phyloP scores from a whole-genome alignment of 116 monocot species.

The Dioscorea cayenensis region DNA sequence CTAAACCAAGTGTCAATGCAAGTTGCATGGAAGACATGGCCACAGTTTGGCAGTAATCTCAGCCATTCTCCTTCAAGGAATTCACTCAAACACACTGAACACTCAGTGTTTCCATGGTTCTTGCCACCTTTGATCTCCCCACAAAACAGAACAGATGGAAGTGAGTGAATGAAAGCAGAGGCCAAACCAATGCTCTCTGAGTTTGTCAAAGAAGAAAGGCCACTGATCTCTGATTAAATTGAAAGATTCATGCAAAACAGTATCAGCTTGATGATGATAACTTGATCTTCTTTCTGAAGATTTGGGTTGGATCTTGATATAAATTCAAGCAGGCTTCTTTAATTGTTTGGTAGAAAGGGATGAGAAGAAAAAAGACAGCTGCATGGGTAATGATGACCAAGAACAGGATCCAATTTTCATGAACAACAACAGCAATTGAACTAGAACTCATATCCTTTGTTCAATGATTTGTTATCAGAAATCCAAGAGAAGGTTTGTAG shows the following conservation, averaged over 20 bases:
- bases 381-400: background rate
- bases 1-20: slow-evolving; percentile 14
- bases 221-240: background rate
- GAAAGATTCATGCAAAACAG: background rate
- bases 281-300: background rate
- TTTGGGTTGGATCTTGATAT: background rate
- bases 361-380: background rate
- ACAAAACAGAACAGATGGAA: background rate
- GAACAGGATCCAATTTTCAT: background rate
- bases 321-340: background rate
- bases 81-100: slow-evolving; percentile 11
- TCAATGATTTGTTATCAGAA: background rate
- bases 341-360: background rate
- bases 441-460: background rate
- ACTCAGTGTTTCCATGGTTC: background rate
- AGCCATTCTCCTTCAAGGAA: slow-evolving; percentile 9
- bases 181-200: background rate
- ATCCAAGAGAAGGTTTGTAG: background rate
- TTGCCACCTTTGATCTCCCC: background rate
- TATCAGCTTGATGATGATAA: background rate
- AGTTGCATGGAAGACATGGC: background rate
- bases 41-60: slow-evolving; percentile 7
- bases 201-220: background rate
- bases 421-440: background rate
- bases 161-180: background rate